Base-by-base conservation (phyloP, 768 basidiomycete species). In the Amanita muscaria region DNA sequence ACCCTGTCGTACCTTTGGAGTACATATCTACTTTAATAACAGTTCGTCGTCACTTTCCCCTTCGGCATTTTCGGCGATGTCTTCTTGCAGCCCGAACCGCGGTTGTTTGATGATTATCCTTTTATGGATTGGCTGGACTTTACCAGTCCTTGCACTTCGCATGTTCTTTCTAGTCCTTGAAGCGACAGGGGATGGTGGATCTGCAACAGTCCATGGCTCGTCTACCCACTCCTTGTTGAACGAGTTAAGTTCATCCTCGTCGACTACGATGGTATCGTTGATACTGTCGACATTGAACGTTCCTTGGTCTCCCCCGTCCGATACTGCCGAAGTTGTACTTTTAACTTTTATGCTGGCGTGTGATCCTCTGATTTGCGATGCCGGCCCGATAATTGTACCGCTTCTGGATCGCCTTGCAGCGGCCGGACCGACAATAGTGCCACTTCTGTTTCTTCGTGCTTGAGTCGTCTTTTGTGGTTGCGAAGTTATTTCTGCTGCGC, bases 361-460 rank as follows among this genome's bases (percentile, higher is more conserved):
- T 33, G 37, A 27, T 5, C 40, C 21, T 40, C 31, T 24, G n/a
- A 14, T 41, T 30, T 47, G 38, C n/a, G 54, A 47, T 12, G 54
- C 35, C 3, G 60, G 60, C 30, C 60, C 59, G 29, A 64, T 44
- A 40, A 64, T 54, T 4, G 62, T 64, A 2, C 63, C 64, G 44
- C 60, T 60, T 19, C 63, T 56, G 14, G 60, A 62, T 29, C 61
- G 53, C 36, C 62, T 38, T 48, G 47, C 51, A 48, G 49, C 59
- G 44, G 53, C 59, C 49, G 51, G 47, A 19, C 57, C 63, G 27
- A 70, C 62, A 27, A 76, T 56, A 3, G 76, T 76, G 2, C 72
- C 76, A 39, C 73, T 75, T 36, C 74, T 67, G 7, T 71, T 70
- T 7, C 76, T 65, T 16, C 64, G 59, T 10, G 66, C 56, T 29